Conservation (phyloP, 2,329 filamentous ascomycete genomes). For the Fusarium foetens region DNA sequence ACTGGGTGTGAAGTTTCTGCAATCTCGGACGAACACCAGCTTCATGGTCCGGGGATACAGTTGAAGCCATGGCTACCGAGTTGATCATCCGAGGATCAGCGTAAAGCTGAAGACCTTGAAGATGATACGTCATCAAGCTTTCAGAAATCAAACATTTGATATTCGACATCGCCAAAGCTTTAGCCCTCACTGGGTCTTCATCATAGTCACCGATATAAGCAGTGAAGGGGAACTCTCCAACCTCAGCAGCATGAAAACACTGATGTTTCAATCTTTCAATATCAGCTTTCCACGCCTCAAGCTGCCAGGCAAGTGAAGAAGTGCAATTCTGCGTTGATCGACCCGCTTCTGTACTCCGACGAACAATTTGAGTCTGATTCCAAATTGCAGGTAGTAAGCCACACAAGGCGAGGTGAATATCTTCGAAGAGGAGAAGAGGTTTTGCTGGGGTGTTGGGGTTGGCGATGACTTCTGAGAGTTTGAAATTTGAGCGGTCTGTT, state of each 20-base stretch:
- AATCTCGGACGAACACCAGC: constrained; percentile 30
- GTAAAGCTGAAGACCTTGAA: constrained; percentile 51
- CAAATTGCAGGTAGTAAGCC: constrained; percentile 48
- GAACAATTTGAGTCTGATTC: constrained; percentile 43
- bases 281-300: constrained; percentile 43
- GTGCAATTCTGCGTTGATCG: constrained; percentile 19
- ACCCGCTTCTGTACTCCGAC: constrained; percentile 32
- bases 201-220: constrained; percentile 47
- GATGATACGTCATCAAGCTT: constrained; percentile 50
- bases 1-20: constrained; percentile 33
- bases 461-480: constrained; percentile 46
- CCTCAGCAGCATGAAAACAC: constrained; percentile 22
- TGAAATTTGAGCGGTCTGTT: constrained; percentile 43
- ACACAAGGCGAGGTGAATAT: constrained; percentile 49
- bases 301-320: constrained; percentile 37
- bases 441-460: constrained; percentile 43
- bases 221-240: constrained; percentile 31
- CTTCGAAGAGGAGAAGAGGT: constrained; percentile 47
- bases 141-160: constrained; percentile 48
- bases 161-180: constrained; percentile 39
- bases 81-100: constrained; percentile 49
- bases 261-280: constrained; percentile 38
- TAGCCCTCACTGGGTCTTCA: constrained; percentile 38
- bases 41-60: constrained; percentile 5
- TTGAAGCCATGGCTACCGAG: constrained; percentile 38